Conservation (phyloP, 1,284 basidiomycete genomes). For the Ustilago xerochloae region DNA sequence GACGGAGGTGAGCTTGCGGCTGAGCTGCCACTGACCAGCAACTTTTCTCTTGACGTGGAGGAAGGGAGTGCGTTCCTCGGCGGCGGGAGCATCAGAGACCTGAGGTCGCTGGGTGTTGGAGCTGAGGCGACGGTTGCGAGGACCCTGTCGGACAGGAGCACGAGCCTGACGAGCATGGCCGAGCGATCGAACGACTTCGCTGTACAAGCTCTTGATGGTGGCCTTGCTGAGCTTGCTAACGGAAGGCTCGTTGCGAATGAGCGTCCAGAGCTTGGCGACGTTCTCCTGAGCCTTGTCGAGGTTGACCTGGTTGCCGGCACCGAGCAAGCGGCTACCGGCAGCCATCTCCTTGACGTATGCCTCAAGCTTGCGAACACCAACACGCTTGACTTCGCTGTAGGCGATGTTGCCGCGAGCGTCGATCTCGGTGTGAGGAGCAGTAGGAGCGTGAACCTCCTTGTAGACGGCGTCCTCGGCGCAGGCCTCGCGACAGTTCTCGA, state of each 20-base stretch:
- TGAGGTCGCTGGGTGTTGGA: slow-evolving; percentile 51
- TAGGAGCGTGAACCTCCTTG: slow-evolving; percentile 79
- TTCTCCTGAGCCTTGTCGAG: slow-evolving; percentile 95
- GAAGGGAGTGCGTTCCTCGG: slow-evolving; percentile 84
- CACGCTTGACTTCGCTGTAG: slow-evolving; percentile 92
- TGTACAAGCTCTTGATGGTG: slow-evolving; percentile 94
- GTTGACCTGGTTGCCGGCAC: slow-evolving; percentile 60
- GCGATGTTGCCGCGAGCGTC: slow-evolving; percentile 92
- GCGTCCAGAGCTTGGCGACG: slow-evolving; percentile 94
- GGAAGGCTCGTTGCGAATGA: slow-evolving; percentile 94
- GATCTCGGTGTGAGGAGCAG: slow-evolving; percentile 93
- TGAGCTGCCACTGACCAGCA: slow-evolving; percentile 95
- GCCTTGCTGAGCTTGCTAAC: slow-evolving; percentile 97
- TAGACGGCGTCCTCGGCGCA: slow-evolving; percentile 85
- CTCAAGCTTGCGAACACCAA: slow-evolving; percentile 95
- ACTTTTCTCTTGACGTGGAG: slow-evolving; percentile 97
- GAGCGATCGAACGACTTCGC: slow-evolving; percentile 83
- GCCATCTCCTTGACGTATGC: slow-evolving; percentile 99
- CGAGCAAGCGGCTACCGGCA: slow-evolving; percentile 78
- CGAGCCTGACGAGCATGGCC: slow-evolving; percentile 74
- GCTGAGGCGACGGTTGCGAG: slow-evolving; percentile 71
- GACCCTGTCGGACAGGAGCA: slow-evolving; percentile 71
- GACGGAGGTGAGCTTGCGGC: slow-evolving; percentile 84
- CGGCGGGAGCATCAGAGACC: slow-evolving; percentile 50
- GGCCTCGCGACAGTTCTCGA: slow-evolving; percentile 91